Evolutionary conservation across 164 flowering plant genomes (phyloP).

Genomic region (Nelumbo lutea): DNA sequence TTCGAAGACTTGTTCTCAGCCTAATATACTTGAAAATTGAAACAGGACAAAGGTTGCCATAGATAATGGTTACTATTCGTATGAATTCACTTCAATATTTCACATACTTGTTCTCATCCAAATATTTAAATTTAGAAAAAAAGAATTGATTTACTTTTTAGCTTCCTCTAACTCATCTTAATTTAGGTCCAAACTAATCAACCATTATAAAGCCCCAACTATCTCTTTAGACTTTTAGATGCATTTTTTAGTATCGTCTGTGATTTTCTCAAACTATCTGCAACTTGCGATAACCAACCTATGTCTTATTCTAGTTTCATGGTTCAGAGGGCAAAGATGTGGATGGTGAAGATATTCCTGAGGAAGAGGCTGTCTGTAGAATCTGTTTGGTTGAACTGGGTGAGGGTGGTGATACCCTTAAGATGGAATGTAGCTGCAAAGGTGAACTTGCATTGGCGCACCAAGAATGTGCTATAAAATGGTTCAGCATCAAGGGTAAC

Average conservation of each 20-base stretch:
- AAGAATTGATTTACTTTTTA: too few species aligned
- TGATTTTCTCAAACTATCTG: conserved; percentile 4
- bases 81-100: too few species aligned
- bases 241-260: conserved; percentile 2
- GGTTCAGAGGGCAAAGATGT: conserved; percentile 46
- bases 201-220: too few species aligned
- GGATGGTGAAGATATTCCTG: conserved; percentile 87
- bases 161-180: too few species aligned
- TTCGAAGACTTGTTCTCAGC: neutral
- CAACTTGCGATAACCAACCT: conserved; percentile 14
- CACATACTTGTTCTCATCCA: too few species aligned
- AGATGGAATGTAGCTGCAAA: conserved; percentile 97
- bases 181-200: too few species aligned
- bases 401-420: conserved; percentile 89
- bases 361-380: conserved; percentile 95
- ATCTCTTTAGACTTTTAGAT: neutral
- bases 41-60: too few species aligned
- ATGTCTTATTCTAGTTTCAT: conserved; percentile 22
- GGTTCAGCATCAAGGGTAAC: conserved; percentile 95
- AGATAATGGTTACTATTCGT: too few species aligned
- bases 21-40: neutral
- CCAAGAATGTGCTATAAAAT: conserved; percentile 91
- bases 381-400: conserved; percentile 79
- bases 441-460: conserved; percentile 97
- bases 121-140: too few species aligned